Evolutionary conservation across 106 monocot species (phyloP).

Genomic region (Acorus calamus): DNA sequence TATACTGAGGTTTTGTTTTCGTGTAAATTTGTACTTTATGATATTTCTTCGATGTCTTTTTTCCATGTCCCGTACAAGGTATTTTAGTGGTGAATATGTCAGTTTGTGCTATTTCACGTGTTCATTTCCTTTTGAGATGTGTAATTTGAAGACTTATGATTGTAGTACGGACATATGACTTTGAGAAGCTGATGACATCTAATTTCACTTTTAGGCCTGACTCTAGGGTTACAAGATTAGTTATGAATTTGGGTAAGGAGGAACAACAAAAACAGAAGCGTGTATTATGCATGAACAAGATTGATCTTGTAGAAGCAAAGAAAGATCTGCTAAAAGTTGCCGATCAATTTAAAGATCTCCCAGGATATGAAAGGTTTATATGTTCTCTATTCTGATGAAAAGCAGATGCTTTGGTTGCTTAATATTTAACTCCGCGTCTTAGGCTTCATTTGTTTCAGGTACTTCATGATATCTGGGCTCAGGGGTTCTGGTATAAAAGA

Average conservation of each 20-base stretch:
- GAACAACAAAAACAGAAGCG: slow-evolving; percentile 56
- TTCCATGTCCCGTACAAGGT: no score
- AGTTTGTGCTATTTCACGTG: no score
- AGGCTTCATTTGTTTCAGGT: slow-evolving; percentile 25
- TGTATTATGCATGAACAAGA: slow-evolving; percentile 94
- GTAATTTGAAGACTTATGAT: no score
- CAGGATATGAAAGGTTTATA: slow-evolving; percentile 71
- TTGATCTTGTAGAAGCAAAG: slow-evolving; percentile 82
- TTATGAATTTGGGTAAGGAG: slow-evolving; percentile 63
- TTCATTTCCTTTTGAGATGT: no score
- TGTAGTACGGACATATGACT: no score
- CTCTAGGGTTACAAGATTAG: slow-evolving; percentile 66
- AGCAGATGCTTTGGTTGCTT: background rate
- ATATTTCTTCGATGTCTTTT: no score
- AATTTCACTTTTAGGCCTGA: slow-evolving; percentile 42
- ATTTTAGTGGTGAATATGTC: no score
- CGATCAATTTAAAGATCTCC: slow-evolving; percentile 87
- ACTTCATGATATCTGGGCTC: slow-evolving; percentile 94
- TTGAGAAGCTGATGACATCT: background rate
- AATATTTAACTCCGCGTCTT: slow-evolving; percentile 1
- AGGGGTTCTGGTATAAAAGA: slow-evolving; percentile 93
- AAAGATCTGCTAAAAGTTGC: slow-evolving; percentile 86
- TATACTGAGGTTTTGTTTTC: no score
- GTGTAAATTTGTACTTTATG: no score
- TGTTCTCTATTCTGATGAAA: background rate